These are phyloP conservation scores for Mollisiaceae sp. DNA, from an alignment of 2,329 filamentous ascomycete species.

Conservation along the genomic window DNA sequence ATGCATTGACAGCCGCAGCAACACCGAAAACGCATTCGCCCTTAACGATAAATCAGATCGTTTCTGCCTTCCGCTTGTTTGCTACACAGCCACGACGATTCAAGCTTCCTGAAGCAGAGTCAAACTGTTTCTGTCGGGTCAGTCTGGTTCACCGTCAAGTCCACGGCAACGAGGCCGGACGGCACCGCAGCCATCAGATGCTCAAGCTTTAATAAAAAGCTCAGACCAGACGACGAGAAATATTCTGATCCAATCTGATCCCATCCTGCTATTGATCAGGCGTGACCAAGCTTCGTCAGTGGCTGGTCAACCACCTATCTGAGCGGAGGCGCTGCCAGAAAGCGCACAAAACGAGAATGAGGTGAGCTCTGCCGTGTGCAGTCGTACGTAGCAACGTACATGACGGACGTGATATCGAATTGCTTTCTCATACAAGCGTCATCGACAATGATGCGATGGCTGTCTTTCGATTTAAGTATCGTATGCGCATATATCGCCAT, in stretches of 20 bases:
- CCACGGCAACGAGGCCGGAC: conserved; percentile 11
- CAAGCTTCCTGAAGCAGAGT: background rate
- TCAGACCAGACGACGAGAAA: conserved; percentile 3
- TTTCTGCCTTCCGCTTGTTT: background rate
- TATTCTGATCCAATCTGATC: background rate
- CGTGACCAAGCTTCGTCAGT: background rate
- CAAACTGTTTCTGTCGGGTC: background rate
- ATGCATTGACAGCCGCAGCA: conserved; percentile 1
- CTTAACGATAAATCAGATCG: conserved; percentile 10
- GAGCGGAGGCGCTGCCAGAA: conserved; percentile 2
- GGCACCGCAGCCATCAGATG: background rate
- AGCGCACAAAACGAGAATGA: no score
- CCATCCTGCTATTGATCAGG: background rate
- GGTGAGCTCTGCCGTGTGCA: conserved; percentile 8
- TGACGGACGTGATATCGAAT: conserved; percentile 1
- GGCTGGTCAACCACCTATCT: background rate
- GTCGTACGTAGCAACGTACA: background rate
- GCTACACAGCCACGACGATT: conserved; percentile 8
- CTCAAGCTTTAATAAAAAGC: conserved; percentile 3
- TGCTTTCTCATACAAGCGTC: background rate
- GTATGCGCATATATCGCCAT: background rate
- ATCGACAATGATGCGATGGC: background rate
- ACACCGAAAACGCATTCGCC: no score
- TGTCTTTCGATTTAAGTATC: conserved; percentile 2
- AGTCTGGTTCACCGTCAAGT: no score